Percentiles rank a stretch among this genome's conserved stretches.
Evolutionary conservation across 192 early-diverging fungal species (phyloP).

Genomic region (Coemansia nantahalensis): DNA sequence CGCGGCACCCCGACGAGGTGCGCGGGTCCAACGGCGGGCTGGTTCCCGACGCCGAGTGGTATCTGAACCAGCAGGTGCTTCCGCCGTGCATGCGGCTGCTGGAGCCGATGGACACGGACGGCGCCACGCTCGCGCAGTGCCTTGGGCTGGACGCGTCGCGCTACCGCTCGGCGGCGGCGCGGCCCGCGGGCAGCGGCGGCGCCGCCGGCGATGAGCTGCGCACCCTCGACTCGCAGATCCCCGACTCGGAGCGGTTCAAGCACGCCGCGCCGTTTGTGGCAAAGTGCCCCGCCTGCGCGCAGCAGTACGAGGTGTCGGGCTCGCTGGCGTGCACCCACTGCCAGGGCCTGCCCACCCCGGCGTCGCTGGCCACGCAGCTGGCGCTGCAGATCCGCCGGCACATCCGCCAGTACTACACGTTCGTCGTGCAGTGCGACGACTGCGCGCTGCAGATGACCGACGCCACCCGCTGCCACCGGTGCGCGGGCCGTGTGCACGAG

Average conservation of each 20-base stretch:
- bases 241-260: conserved; percentile 64
- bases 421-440: conserved; percentile 79
- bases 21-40: conserved; percentile 39
- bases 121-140: conserved; percentile 71
- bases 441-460: conserved; percentile 52
- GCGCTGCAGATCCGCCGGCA: conserved; percentile 60
- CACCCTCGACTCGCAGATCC: conserved; percentile 76
- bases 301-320: conserved; percentile 33
- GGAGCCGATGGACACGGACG: conserved; percentile 82
- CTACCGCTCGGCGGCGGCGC: conserved; percentile 43
- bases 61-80: conserved; percentile 87
- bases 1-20: conserved; percentile 85
- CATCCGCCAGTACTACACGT: conserved; percentile 73
- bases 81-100: conserved; percentile 83
- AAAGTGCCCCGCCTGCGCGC: conserved; percentile 62
- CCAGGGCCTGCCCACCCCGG: conserved; percentile 26
- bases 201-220: conserved; percentile 58
- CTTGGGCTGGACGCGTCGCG: conserved; percentile 77
- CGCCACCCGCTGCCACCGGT: conserved; percentile 19
- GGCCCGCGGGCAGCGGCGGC: conserved; percentile 5
- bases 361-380: conserved; percentile 65
- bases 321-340: conserved; percentile 62
- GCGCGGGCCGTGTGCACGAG: conserved; percentile 61
- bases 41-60: conserved; percentile 83
- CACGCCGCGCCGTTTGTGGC: conserved; percentile 56